Conservation (phyloP, 176 grass and related monocot species). For the Poa annua region DNA sequence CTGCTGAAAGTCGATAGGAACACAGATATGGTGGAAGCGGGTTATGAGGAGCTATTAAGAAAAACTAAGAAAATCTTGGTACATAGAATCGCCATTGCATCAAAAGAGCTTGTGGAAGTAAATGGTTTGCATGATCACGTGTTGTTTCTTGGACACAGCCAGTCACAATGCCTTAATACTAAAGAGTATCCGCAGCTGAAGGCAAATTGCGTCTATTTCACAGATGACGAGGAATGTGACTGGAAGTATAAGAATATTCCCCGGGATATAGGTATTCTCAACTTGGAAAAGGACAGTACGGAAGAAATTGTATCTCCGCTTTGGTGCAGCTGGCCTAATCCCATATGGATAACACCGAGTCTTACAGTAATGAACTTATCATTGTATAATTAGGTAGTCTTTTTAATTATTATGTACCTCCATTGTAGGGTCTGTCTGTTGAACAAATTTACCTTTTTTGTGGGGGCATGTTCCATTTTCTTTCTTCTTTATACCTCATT, state of each 20-base stretch:
- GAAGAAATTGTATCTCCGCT: slow-evolving; percentile 1
- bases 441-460: neutral
- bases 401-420: neutral
- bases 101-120: neutral
- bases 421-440: neutral
- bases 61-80: neutral
- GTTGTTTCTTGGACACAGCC: neutral
- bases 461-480: neutral
- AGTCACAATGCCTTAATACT: neutral
- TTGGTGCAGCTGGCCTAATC: neutral
- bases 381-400: neutral
- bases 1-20: neutral
- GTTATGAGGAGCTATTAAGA: neutral
- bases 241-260: neutral
- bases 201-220: slow-evolving; percentile 1
- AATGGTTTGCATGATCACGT: neutral
- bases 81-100: neutral
- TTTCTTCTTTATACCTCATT: neutral
- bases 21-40: neutral
- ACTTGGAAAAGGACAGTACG: neutral
- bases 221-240: neutral
- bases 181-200: neutral
- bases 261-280: slow-evolving; percentile 10
- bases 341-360: slow-evolving; percentile 25
- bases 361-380: neutral